Evolutionary conservation across 1,284 basidiomycete species (phyloP), one percentile per base, ranked within the genome.

Genomic region (Neotropicomus parvogracilis): DNA sequence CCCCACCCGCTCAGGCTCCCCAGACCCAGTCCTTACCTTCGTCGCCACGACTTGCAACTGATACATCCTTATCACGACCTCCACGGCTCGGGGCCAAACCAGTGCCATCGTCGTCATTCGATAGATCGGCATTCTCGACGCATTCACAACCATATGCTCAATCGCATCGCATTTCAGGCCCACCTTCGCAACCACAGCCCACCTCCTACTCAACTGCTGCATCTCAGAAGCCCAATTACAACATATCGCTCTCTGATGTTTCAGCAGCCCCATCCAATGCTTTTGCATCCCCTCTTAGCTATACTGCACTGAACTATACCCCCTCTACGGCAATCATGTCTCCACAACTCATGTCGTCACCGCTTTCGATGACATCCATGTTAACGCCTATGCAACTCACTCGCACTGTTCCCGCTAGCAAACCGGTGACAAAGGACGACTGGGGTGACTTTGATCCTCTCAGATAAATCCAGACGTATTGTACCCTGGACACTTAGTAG

Each of bases 381-480:
- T 66, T 88, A 14, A 70, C 76, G 11, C 85, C 84, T 28, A 59
- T 75, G 31, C 78, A 79, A 52, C 71, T 76, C 16, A 65, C 74
- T 16, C 77, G 77, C 69, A 66, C 60, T 39, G 65, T 56, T 46
- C 53, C 73, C 28, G 50, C 70, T 16, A 80, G 75, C 47, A 77
- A 75, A 48, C 63, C 75, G 13, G 72, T 50, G 17, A 52, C 80
- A 28, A 82, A 82, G 56, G 74, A 79, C 54, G 83, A 83, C 52
- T 89, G 85, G 85, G 80, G 79, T 20, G 88, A 88, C 61, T 91
- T 91, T 62, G 88, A 91, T 70, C 88, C 88, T 26, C 63, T 65
- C 28, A 68, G 50, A 38, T 68, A 44, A 63, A 24, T 6, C 9
- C 27, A 24, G 39, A 40, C 29, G 21, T 32, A 40, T n/a, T 17